phyloP scores from a whole-genome alignment of 345 rosid species.

The Salix arbutifolia region DNA sequence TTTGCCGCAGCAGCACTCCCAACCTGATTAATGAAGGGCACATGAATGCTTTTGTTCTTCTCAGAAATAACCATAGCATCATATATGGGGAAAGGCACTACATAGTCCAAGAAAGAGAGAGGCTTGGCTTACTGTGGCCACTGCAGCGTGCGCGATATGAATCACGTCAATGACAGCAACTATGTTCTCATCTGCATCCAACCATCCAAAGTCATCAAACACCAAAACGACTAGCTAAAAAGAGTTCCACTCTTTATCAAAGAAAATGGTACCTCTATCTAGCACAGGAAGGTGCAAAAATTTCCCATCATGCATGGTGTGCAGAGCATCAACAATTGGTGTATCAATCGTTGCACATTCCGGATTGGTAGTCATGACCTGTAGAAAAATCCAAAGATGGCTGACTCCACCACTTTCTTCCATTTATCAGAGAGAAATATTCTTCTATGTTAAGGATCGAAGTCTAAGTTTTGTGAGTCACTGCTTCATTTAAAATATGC shows the following conservation, averaged over 20 bases:
- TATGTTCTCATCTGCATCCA: constrained; percentile 69
- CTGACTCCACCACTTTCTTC: background rate
- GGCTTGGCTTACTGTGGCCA: constrained; percentile 69
- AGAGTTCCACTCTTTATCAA: constrained; percentile 11
- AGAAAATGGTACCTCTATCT: constrained; percentile 54
- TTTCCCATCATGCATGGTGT: constrained; percentile 92
- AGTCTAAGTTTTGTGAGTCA: background rate
- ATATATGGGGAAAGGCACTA: background rate
- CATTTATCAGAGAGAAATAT: background rate
- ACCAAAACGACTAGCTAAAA: background rate
- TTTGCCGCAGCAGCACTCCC: constrained; percentile 67
- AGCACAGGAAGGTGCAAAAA: constrained; percentile 96
- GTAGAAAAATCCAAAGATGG: constrained; percentile 17
- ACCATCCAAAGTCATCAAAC: constrained; percentile 12
- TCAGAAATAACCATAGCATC: background rate
- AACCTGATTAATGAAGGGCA: constrained; percentile 42
- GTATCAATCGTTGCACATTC: constrained; percentile 84
- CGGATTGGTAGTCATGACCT: constrained; percentile 98
- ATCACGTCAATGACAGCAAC: constrained; percentile 86
- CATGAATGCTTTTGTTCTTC: background rate
- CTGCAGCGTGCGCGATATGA: constrained; percentile 90
- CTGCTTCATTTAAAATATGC: background rate
- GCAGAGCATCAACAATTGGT: constrained; percentile 93
- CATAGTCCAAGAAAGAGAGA: constrained; percentile 4
- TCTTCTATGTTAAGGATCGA: background rate